Evolutionary conservation across 805 yeast species (phyloP).

Genomic region (Candida cerambycidarum): DNA sequence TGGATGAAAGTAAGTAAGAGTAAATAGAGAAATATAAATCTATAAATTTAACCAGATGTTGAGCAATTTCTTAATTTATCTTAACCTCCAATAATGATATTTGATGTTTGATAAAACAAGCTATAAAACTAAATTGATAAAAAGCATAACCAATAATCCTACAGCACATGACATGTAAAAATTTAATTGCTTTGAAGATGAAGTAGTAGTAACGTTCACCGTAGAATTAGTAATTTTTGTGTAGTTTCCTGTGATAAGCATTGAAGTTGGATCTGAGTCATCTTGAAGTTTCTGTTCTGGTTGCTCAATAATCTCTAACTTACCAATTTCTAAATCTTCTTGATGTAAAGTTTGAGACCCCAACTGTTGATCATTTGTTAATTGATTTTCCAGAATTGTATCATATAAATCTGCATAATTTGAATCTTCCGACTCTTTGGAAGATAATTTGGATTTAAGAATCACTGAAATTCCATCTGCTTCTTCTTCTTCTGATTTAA

Average conservation of each 20-base stretch:
- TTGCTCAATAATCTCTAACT: too few species aligned
- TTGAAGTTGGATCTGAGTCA: too few species aligned
- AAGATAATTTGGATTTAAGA: constrained; percentile 16
- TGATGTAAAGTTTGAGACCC: too few species aligned
- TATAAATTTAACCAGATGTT: too few species aligned
- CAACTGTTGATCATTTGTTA: too few species aligned
- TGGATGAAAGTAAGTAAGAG: constrained; percentile 57
- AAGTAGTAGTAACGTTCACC: neutral
- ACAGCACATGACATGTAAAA: constrained; percentile 2
- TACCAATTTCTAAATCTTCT: too few species aligned
- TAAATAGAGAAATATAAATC: neutral
- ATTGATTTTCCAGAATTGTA: too few species aligned
- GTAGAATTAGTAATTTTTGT: neutral
- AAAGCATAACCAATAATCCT: neutral
- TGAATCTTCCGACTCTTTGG: neutral
- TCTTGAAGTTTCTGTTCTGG: too few species aligned
- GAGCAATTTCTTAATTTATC: too few species aligned
- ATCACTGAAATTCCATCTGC: constrained; percentile 9
- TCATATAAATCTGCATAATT: neutral
- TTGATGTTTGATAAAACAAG: neutral
- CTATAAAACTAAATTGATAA: neutral
- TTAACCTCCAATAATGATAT: too few species aligned
- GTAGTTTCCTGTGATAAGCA: too few species aligned
- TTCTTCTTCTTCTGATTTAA: neutral
- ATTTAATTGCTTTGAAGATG: constrained; percentile 4